Base-by-base conservation (phyloP, 78 protist species). In the Dictyostelium citrinum region DNA sequence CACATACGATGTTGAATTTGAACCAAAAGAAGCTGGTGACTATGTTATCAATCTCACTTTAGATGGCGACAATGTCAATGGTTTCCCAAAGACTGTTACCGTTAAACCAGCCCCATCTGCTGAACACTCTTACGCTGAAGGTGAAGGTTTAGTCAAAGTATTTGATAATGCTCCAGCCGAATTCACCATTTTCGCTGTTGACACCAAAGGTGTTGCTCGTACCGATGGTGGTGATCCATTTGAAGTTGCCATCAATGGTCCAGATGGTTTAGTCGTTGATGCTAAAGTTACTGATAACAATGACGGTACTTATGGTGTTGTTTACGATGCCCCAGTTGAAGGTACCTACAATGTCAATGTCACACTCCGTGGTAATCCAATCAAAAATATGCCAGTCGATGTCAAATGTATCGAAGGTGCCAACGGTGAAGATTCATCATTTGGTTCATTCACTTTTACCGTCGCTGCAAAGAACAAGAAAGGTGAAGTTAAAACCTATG, bases 241-340 rank as follows among this genome's bases (percentile, higher is more conserved):
- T 85, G 83, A n/a, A 9, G 95, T 81, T 22, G 7, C 16, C 3
- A 71, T 95, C 76, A 77, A 12, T n/a, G 97, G 97, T 76, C 93
- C 97, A 82, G 35, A 74, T 20, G 97, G 97, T 39, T 29, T 61
- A 22, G 78, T 71, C 43, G 93, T 77, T 16, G 88, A 43, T 27
- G 86, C 91, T 4, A 68, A 83, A 20, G 82, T 95, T 37, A 33
- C 35, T 14, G 97, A 95, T 83, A 95, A 95, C 55, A 82, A 67
- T 78, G 97, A 95, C 77, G 97, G 97, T 76, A 90, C 97, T 20
- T 95, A 95, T 55, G 35, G 17, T 43, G 97, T 90, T 17, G 16
- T 12, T 2, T 95, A 95, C 58, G 94, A 88, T 41, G 93, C 97
- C n/a, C 20, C 17, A 31, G 49, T 78, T 5, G 91, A 31, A 16